Conservation (phyloP, 345 rosid genomes). For the Eucalyptus regnans region DNA sequence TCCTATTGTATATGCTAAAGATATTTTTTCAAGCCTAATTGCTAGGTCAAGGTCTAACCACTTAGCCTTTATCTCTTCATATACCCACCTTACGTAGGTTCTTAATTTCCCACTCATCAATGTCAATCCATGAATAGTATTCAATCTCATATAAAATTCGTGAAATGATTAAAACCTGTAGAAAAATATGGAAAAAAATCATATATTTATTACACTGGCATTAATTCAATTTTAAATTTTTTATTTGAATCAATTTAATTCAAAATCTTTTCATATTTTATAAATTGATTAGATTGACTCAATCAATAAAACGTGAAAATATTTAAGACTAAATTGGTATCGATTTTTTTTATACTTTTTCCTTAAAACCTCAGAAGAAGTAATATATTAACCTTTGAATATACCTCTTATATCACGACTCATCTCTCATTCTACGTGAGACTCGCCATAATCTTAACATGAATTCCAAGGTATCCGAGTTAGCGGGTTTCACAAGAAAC, state of each 20-base stretch:
- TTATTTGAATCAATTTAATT: too few species aligned
- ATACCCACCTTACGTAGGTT: background rate
- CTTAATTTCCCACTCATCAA: background rate
- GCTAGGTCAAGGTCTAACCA: background rate
- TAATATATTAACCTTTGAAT: background rate
- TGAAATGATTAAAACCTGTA: background rate
- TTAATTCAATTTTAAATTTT: too few species aligned
- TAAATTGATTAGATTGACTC: too few species aligned
- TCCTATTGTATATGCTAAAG: background rate
- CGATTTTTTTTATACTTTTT: too few species aligned
- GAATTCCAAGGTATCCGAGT: background rate
- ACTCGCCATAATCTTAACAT: background rate
- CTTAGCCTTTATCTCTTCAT: background rate
- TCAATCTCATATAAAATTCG: background rate
- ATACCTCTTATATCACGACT: background rate
- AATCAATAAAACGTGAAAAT: accelerated
- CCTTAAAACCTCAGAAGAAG: background rate
- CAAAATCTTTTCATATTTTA: too few species aligned
- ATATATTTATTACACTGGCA: accelerated
- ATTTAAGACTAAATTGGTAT: too few species aligned
- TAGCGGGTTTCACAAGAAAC: background rate
- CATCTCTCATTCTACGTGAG: background rate
- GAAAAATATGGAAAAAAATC: too few species aligned
- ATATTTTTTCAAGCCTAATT: background rate
- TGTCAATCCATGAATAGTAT: background rate